Evolutionary conservation across 352 stramenopile genomes (phyloP), one percentile per base, ranked within the genome.

Genomic region (Phytophthora gonapodyides): DNA sequence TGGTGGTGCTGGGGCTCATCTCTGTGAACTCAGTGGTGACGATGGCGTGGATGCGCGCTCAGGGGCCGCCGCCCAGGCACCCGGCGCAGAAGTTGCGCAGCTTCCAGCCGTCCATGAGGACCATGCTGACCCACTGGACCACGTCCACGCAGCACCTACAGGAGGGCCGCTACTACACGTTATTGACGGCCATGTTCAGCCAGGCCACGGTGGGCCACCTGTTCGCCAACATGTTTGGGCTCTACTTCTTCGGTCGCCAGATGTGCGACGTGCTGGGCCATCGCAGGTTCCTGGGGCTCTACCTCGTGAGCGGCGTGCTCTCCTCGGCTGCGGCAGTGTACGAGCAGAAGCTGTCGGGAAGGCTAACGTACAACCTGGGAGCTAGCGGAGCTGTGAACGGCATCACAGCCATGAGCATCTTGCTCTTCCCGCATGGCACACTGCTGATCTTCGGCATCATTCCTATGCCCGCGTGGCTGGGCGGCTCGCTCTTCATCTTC

Each of bases 351-450:
- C 52, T 64, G 16, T 75, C 76, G 17, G 64, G 73, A 7, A 67
- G 67, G 31, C 55, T 75, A 44, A 78, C 56, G 9, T 76, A 80
- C 19, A 92, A 90, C 41, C 59, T 93, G 19, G 86, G 86, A 8
- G 83, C 83, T 1, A 92, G 80, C 49, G 82, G 82, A n/a, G 83
- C 82, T 3, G 82, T 94, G 17, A 94, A 93, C 65, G 80, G 76
- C 24, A 87, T 94, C 55, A 92, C 80, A 38, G 75, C 83, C 27
- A 69, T 92, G 51, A 90, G 69, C 54, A 83, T 91, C 24, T 61
- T 91, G 47, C 50, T 90, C 2, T 89, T 80, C 52, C 86, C 86
- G 42, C 80, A 86, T 53, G 77, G 72, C 30, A 94, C 81, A 45
- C 63, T 93, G 48, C 64, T 88, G 24, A 82, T 94, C 57, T 93